These are phyloP conservation scores for Picochlorum sp. DNA, from an alignment of 139 green algal species.

Conservation along the genomic window DNA sequence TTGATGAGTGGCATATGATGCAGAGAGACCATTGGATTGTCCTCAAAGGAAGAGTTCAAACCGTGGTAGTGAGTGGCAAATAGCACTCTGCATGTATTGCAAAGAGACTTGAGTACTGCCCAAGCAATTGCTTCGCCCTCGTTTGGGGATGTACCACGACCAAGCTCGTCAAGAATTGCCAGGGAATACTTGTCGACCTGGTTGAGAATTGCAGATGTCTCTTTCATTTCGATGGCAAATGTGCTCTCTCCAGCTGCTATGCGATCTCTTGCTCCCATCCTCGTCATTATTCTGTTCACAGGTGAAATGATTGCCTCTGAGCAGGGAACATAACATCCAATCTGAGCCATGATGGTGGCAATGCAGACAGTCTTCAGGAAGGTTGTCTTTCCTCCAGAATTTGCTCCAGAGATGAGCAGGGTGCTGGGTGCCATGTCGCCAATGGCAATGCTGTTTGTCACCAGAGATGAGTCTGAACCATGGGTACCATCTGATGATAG, in stretches of 20 bases:
- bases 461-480: not conserved
- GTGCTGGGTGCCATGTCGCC: constrained; percentile 19
- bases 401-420: constrained; percentile 61
- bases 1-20: no score
- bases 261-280: constrained; percentile 42
- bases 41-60: constrained; percentile 30
- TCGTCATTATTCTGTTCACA: constrained; percentile 44
- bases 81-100: constrained; percentile 35
- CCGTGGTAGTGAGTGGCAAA: constrained; percentile 72
- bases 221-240: constrained; percentile 54
- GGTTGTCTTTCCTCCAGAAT: constrained; percentile 51
- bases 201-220: constrained; percentile 29
- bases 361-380: constrained; percentile 41
- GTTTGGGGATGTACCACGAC: constrained; percentile 52
- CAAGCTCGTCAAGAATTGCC: constrained; percentile 71
- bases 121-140: constrained; percentile 63
- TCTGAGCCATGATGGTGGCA: constrained; percentile 41
- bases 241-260: constrained; percentile 44
- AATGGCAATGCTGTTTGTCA: constrained; percentile 51
- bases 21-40: not conserved
- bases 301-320: constrained; percentile 7
- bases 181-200: constrained; percentile 34
- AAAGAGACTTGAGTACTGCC: constrained; percentile 69
- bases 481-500: not conserved
- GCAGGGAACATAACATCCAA: constrained; percentile 41